These are phyloP conservation scores for Verticillium zaregamsianum DNA, from an alignment of 2,329 filamentous ascomycete species.

Conservation along the genomic window DNA sequence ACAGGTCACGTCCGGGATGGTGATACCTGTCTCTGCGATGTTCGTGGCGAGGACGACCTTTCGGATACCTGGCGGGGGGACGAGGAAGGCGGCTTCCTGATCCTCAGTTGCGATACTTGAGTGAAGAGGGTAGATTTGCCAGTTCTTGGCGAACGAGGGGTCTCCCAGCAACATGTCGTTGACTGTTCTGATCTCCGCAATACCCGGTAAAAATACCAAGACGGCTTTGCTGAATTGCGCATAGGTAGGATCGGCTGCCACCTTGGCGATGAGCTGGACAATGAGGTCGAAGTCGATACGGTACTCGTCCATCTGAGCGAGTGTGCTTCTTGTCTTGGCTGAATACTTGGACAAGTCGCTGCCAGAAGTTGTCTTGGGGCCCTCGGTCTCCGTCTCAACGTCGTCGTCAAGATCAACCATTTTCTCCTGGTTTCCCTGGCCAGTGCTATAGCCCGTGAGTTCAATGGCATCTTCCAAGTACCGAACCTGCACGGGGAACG, in stretches of 20 bases:
- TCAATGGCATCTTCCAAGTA: conserved; percentile 94
- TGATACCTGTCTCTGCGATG: conserved; percentile 97
- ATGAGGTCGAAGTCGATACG: conserved; percentile 87
- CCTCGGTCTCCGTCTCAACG: conserved; percentile 43
- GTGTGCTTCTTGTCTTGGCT: conserved; percentile 65
- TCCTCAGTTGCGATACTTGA: conserved; percentile 95
- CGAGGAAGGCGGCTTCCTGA: conserved; percentile 85
- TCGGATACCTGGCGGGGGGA: conserved; percentile 75
- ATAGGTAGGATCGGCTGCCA: conserved; percentile 66
- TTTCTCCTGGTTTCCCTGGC: conserved; percentile 40
- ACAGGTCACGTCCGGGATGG: conserved; percentile 95
- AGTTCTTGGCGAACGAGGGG: conserved; percentile 68
- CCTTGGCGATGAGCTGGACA: conserved; percentile 69
- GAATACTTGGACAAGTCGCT: conserved; percentile 69
- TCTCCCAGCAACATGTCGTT: conserved; percentile 82
- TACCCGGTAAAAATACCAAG: conserved; percentile 90
- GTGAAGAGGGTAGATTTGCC: conserved; percentile 86
- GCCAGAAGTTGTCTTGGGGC: conserved; percentile 40
- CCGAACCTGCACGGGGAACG: conserved; percentile 83
- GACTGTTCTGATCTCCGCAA: conserved; percentile 84
- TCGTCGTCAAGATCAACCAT: conserved; percentile 63
- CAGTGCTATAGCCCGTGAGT: conserved; percentile 67
- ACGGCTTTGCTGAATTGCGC: conserved; percentile 79
- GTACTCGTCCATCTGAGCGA: conserved; percentile 83
- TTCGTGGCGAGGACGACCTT: conserved; percentile 98